phyloP scores from a whole-genome alignment of 2,329 filamentous ascomycete species.

The Hypocreales sp. region DNA sequence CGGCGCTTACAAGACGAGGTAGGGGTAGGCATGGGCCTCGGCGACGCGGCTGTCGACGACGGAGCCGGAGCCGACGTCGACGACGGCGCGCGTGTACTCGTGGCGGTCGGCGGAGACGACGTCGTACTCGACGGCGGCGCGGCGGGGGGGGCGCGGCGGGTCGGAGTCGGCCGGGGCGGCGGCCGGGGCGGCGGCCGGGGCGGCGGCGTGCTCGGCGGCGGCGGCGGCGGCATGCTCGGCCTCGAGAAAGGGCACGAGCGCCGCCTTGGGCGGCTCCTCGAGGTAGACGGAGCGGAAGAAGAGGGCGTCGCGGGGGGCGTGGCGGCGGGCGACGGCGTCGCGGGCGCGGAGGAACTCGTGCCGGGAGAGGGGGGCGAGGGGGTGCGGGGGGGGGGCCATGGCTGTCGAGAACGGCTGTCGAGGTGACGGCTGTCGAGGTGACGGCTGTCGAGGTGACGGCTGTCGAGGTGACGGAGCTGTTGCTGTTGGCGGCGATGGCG shows the following conservation, averaged over 20 bases:
- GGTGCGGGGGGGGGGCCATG: too few species aligned
- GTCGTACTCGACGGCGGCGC: constrained; percentile 29
- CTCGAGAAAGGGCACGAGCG: constrained; percentile 43
- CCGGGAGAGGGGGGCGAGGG: constrained; percentile 31
- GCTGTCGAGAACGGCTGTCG: too few species aligned
- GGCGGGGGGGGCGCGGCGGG: constrained; percentile 30
- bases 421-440: too few species aligned
- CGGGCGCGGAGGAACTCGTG: constrained; percentile 34
- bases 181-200: too few species aligned
- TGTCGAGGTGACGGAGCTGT: not conserved
- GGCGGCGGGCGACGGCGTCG: constrained; percentile 23
- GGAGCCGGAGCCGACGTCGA: constrained; percentile 18
- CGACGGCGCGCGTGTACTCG: constrained; percentile 20
- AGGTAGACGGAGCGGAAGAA: constrained; percentile 45
- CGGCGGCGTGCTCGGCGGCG: constrained; percentile 23
- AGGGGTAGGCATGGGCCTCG: constrained; percentile 17
- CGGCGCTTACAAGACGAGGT: constrained; percentile 10
- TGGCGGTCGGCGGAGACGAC: constrained; percentile 16
- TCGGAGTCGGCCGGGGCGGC: too few species aligned
- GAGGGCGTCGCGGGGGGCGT: constrained; percentile 9
- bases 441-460: too few species aligned
- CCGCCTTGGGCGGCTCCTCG: constrained; percentile 43
- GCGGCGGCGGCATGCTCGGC: constrained; percentile 40
- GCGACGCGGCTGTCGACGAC: constrained; percentile 12
- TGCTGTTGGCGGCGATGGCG: too few species aligned